A percentile compares a stretch with the other conserved stretches of the same genome.
Evolutionary conservation across 2,329 filamentous ascomycete species (phyloP).

Genomic region (Orbilia blumenaviensis): DNA sequence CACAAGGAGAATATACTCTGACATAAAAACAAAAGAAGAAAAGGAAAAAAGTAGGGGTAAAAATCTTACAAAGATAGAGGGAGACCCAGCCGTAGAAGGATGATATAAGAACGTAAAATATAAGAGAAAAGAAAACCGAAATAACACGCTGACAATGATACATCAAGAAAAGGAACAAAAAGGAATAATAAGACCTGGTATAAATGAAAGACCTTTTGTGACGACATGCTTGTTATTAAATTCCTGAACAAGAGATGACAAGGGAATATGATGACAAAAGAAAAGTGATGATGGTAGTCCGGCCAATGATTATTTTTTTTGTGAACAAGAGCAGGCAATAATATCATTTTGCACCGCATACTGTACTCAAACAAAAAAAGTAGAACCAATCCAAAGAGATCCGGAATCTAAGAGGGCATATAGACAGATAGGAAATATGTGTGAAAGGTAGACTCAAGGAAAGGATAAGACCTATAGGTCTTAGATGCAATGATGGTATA

Average conservation of each 20-base stretch:
- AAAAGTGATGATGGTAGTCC: slow-evolving; percentile 6
- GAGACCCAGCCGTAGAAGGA: slow-evolving; percentile 47
- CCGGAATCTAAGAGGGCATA: slow-evolving; percentile 46
- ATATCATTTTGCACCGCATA: neutral
- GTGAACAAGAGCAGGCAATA: neutral
- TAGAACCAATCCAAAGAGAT: slow-evolving; percentile 13
- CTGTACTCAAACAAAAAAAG: slow-evolving; percentile 27
- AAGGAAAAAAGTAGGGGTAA: neutral
- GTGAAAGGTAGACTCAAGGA: slow-evolving; percentile 9
- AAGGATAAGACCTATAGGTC: slow-evolving; percentile 8
- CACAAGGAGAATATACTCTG: neutral
- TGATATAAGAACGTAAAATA: slow-evolving; percentile 35
- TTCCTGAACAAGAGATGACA: slow-evolving; percentile 40
- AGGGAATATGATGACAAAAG: slow-evolving; percentile 34
- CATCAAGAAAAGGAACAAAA: slow-evolving; percentile 7
- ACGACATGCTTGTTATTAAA: slow-evolving; percentile 49
- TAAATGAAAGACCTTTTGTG: slow-evolving; percentile 53
- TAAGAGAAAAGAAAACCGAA: slow-evolving; percentile 32
- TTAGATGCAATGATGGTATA: neutral
- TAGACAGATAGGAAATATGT: slow-evolving; percentile 40
- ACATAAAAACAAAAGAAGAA: slow-evolving; percentile 18
- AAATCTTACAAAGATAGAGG: slow-evolving; percentile 47
- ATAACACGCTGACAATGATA: slow-evolving; percentile 54
- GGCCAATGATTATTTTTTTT: slow-evolving; percentile 13
- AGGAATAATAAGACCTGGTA: slow-evolving; percentile 30